Base-by-base conservation (phyloP, 768 basidiomycete genomes). In the Lactarius quietus region DNA sequence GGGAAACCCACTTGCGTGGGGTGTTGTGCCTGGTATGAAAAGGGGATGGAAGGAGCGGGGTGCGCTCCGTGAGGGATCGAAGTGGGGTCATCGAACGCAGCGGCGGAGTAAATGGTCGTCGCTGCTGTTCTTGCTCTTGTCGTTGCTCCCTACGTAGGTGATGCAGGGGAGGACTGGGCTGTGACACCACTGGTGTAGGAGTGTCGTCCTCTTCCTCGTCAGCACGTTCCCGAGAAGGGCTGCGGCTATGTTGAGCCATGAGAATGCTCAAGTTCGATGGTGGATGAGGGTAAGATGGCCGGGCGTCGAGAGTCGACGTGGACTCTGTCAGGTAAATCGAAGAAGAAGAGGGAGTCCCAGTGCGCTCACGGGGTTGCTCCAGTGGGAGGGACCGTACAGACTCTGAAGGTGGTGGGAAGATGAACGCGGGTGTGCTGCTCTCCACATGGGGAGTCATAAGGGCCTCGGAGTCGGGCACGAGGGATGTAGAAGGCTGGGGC, bases 181-280 rank as follows among this genome's bases (percentile, higher is more conserved):
- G 45, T 18, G 69, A 53, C 51, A 55, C 10, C n/a, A 69, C 26
- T 6, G 60, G 57, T n/a, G 67, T 54, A 28, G 15, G 58, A 20
- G 9, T 12, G 28, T 66, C 57, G 26, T 28, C 60, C 17, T 38
- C 43, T 48, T 62, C 60, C n/a, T 58, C 60, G 39, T 64, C 39
- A 45, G 39, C 41, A 43, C 38, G 61, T 36, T 62, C 65, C 28
- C 31, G 65, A 18, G 61, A 54, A 6, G 61, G 61, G 59, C 64
- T 69, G 20, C 17, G 55, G 1, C 64, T 67, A 26, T 68, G 71
- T 3, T 61, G 74, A 6, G 77, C 70, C 64, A 78, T 72, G 53
- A 79, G 73, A 39, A 78, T 56, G n/a, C 78, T 78, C 39, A 78
- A 72, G 14, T 72, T 74, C 3, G 78, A 79, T 39, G 76, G 76